Evolutionary conservation across 129 eudicot genomes (phyloP), one percentile per base, ranked within the genome.

Genomic region (Chrysanthemum seticuspe): DNA sequence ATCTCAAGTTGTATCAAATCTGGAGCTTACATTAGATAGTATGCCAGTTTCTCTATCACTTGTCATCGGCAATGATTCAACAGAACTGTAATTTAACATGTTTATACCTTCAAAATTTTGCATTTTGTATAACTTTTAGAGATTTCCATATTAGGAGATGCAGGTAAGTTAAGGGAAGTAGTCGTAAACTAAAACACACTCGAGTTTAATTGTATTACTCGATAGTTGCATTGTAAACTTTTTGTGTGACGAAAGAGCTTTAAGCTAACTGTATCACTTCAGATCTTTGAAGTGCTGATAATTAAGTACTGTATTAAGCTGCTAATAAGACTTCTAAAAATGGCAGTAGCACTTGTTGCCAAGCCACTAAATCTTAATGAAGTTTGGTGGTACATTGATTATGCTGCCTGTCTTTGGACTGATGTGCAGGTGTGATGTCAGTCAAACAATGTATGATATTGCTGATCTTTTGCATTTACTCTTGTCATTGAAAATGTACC

Each of bases 151-250:
- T 48, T 25, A 80, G 29, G 78, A 77, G 67, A 72, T 70, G 76
- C 81, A 78, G 49, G 70, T 10, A 50, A 73, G 80, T 82, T 83
- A 74, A 51, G 85, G 63, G 64, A 80, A 82, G 13, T 51, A 47
- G 70, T 68, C 18, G 55, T 16, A 23, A 63, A 49, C 16, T 25
- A 9, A 21, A 25, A 58, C 16, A 13, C 21, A 19, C 34, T 56
- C 45, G 25, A 12, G 68, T 47, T 45, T 47, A 25, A 57, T 45
- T 40, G 47, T 40, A 40, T 40, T 36, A 36, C 44, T 36, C 44
- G 44, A 36, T 36, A 36, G 44, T 36, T 5, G 8, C 44, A 36
- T 0, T 1, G 5, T 10, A 40, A 40, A 0, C 8, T 2, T 40
- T 5, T 5, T 40, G 8, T 40, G 47, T 7, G 10, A 7, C 7